Base-by-base conservation (phyloP, 1,284 basidiomycete species). In the Ustilago cynodontis region DNA sequence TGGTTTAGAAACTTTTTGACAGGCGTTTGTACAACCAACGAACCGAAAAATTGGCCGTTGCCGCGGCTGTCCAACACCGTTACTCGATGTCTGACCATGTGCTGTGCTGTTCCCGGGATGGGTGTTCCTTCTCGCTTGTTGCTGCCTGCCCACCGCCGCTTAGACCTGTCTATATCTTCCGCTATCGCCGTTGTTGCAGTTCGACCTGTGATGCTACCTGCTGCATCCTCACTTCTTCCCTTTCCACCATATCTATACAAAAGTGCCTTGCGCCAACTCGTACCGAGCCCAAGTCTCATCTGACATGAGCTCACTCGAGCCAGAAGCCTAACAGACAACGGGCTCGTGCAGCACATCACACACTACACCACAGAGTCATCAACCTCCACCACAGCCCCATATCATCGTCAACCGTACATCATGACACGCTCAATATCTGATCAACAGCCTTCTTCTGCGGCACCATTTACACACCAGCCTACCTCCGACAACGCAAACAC, bases 381-480 rank as follows among this genome's bases (percentile, higher is more conserved):
- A 9, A 29, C 43, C 2, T 24, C 8, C 8, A 24, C 20, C 43
- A 26, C 22, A 11, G 26, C 29, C 26, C 28, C n/a, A 24, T 47
- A n/a, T n/a, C 33, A 20, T 24, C 43, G 1, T 37, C n/a, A 22
- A 8, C 7, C 37, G 20, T 18, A 51, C 63, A 41, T n/a, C 11
- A 67, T 67, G 65, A 14, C 58, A 13, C 54, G 31, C 45, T 47
- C 37, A 37, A 47, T 39, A 26, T 29, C 37, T 20, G 54, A 67
- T 20, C 58, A 51, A 18, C 52, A 52, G 37, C 31, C 53, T n/a
- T n/a, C 53, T n/a, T n/a, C 45, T 43, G 6, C 53, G 33, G 45
- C 53, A 33, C 45, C 43, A 20, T 22, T 31, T 3, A n/a, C 57
- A 39, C 51, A n/a, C 6, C 26, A 50, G n/a, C 33, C 31, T 26